Conservation (phyloP, 768 basidiomycete genomes). For the Mycena sanguinolenta region DNA sequence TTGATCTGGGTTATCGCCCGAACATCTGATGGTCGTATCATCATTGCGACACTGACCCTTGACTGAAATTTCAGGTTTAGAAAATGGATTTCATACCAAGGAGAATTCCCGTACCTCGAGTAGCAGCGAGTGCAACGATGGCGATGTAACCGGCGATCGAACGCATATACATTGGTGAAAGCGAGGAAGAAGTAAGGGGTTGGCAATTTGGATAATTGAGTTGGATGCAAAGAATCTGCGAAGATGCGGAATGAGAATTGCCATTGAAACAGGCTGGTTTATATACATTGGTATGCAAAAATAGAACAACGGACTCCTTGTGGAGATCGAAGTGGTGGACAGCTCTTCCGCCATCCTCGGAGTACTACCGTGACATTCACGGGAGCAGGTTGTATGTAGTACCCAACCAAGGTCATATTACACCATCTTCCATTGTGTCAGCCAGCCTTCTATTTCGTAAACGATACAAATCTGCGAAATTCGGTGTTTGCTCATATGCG, state of each 20-base stretch:
- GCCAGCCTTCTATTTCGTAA: conserved; percentile 4
- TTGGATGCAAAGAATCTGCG: conserved; percentile 5
- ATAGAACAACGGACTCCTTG: conserved; percentile 4
- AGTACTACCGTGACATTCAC: not conserved
- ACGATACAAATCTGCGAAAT: conserved; percentile 1
- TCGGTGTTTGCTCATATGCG: conserved; percentile 5
- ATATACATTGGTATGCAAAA: conserved; percentile 3
- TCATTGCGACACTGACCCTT: conserved; percentile 1
- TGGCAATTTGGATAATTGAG: not conserved
- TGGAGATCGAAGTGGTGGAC: conserved; percentile 2
- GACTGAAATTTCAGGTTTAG: conserved; percentile 4
- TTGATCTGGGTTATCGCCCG: not conserved
- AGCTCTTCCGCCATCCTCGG: not conserved
- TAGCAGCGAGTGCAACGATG: conserved; percentile 6
- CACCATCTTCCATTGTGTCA: not conserved
- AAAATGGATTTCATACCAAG: not conserved
- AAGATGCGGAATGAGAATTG: conserved; percentile 1
- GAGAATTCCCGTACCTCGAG: not conserved
- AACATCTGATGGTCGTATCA: conserved; percentile 3
- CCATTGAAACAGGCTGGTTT: conserved; percentile 5
- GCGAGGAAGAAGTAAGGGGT: not conserved
- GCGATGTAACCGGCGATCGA: conserved; percentile 3
- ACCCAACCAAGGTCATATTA: not conserved
- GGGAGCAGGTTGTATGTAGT: conserved; percentile 2
- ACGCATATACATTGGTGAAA: not conserved